Conservation (phyloP, 2,329 filamentous ascomycete genomes). For the Aspergillus neoniger region DNA sequence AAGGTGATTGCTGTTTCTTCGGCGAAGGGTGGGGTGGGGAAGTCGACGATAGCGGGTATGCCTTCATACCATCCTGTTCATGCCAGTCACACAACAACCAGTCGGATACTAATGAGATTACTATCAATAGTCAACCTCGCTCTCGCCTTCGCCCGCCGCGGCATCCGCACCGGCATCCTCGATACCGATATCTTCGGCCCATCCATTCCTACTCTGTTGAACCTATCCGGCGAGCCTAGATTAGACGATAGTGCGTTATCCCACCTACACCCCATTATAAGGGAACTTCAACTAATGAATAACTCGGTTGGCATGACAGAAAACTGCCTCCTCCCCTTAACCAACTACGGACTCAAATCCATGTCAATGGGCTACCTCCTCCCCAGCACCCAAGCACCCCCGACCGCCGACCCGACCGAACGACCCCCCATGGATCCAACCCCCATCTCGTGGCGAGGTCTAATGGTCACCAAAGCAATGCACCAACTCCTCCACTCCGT, state of each 20-base stretch:
- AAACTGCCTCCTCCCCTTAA: slow-evolving; percentile 73
- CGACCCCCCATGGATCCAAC: slow-evolving; percentile 52
- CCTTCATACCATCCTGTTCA: background rate
- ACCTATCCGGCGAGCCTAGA: slow-evolving; percentile 76
- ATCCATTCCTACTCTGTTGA: slow-evolving; percentile 85
- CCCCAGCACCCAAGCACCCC: slow-evolving; percentile 3
- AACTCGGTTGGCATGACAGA: slow-evolving; percentile 24
- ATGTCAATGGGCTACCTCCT: slow-evolving; percentile 83
- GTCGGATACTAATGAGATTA: background rate
- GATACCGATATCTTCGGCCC: slow-evolving; percentile 98
- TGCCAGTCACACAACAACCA: no score
- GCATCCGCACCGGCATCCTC: slow-evolving; percentile 80
- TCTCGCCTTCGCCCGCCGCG: slow-evolving; percentile 78
- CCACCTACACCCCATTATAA: background rate
- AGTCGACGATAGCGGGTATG: slow-evolving; percentile 84
- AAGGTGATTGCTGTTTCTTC: slow-evolving; percentile 97
- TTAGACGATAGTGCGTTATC: slow-evolving; percentile 67
- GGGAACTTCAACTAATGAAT: background rate
- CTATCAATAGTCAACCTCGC: slow-evolving; percentile 69
- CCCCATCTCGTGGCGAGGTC: slow-evolving; percentile 89
- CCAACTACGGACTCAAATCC: slow-evolving; percentile 92
- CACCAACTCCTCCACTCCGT: slow-evolving; percentile 95
- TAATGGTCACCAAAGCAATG: slow-evolving; percentile 97
- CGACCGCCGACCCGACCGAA: slow-evolving; percentile 31
- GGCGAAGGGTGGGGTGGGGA: slow-evolving; percentile 96